Conservation (phyloP, 306 rosid genomes). For the Rosa chinensis region DNA sequence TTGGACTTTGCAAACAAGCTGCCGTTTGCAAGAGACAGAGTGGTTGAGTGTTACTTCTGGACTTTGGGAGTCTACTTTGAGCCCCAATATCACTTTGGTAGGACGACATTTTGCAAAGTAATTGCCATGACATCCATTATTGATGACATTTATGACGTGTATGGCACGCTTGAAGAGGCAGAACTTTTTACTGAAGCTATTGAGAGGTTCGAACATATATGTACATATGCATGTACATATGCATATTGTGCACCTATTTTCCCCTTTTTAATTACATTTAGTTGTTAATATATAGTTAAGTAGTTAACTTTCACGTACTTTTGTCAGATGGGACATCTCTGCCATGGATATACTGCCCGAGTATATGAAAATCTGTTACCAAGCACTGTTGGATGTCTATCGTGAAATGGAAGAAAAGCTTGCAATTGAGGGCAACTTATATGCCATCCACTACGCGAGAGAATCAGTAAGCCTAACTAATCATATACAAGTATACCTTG, state of each 20-base stretch:
- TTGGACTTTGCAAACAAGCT: slow-evolving; percentile 27
- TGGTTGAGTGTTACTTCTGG: neutral
- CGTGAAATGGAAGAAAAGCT: neutral
- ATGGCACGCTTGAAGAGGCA: neutral
- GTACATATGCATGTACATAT: no score
- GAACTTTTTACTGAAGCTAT: neutral
- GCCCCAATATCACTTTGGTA: neutral
- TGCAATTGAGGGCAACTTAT: neutral
- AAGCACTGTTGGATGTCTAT: neutral
- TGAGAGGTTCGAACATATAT: neutral
- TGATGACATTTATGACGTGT: neutral
- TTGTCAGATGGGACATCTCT: no score
- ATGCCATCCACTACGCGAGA: neutral
- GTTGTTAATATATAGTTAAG: no score
- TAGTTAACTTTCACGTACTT: no score
- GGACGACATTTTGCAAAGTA: neutral
- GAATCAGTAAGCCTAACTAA: neutral
- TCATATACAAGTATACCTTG: no score
- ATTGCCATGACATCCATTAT: neutral
- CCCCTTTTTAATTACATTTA: no score
- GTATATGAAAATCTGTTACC: neutral
- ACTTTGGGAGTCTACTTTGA: neutral
- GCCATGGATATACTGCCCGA: neutral
- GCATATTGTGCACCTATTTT: no score
- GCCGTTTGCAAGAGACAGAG: slow-evolving; percentile 43